These are phyloP conservation scores for Cutaneotrichosporon mucoides DNA, from an alignment of 1,284 basidiomycete species.

Conservation along the genomic window DNA sequence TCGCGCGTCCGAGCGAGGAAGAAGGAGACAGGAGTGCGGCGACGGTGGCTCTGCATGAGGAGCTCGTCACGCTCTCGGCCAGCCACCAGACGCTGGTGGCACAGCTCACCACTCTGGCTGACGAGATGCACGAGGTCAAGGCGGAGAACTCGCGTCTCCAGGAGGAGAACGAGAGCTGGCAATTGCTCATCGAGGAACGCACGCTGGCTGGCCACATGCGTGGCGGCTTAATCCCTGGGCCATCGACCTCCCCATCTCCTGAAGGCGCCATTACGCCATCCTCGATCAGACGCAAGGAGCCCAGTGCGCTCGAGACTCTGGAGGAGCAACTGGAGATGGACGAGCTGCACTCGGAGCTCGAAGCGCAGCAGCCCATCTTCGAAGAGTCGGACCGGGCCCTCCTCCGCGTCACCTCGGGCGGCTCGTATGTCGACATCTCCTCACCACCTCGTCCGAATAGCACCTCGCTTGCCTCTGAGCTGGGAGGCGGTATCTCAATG, in stretches of 20 bases:
- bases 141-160: constrained; percentile 33
- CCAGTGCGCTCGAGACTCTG: constrained; percentile 22
- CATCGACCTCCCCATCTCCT: neutral
- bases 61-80: constrained; percentile 35
- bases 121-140: constrained; percentile 40
- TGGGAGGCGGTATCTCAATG: constrained; percentile 56
- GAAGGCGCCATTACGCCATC: neutral
- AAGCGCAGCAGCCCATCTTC: constrained; percentile 24
- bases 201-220: constrained; percentile 81
- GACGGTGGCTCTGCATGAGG: constrained; percentile 29
- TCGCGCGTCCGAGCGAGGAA: constrained; percentile 2
- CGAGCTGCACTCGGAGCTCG: constrained; percentile 36
- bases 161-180: constrained; percentile 93
- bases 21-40: constrained; percentile 16
- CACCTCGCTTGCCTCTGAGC: constrained; percentile 67
- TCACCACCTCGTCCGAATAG: constrained; percentile 49
- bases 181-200: constrained; percentile 80
- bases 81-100: constrained; percentile 37
- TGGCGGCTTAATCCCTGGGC: constrained; percentile 30
- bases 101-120: constrained; percentile 34
- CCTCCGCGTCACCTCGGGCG: neutral
- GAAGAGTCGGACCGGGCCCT: constrained; percentile 29
- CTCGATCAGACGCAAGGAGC: constrained; percentile 5
- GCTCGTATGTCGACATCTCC: constrained; percentile 17
- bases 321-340: constrained; percentile 42